A percentile compares a stretch with the other conserved stretches of the same genome.
These are phyloP conservation scores for Russula lepida DNA, from an alignment of 768 basidiomycete species.

Conservation along the genomic window DNA sequence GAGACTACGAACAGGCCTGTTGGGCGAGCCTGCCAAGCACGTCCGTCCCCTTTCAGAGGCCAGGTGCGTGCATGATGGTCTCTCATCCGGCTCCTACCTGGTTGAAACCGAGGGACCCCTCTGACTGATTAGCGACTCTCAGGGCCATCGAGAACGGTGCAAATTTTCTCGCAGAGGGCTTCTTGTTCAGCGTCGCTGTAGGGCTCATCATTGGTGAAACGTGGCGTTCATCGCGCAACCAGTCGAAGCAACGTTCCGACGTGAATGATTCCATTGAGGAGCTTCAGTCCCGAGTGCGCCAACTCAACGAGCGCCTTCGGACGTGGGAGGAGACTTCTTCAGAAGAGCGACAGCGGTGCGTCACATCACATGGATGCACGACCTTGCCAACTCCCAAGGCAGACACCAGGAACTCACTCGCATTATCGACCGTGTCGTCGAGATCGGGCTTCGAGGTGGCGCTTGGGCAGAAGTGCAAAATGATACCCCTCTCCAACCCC, in stretches of 20 bases:
- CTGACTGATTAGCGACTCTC: neutral
- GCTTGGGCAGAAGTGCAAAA: conserved; percentile 60
- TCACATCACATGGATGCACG: neutral
- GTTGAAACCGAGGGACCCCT: neutral
- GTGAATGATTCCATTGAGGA: conserved; percentile 66
- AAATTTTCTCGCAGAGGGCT: conserved; percentile 77
- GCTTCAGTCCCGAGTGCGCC: conserved; percentile 39
- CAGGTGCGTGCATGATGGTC: conserved; percentile 37
- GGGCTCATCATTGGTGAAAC: conserved; percentile 66
- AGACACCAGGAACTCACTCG: conserved; percentile 62
- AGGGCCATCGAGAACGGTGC: conserved; percentile 85
- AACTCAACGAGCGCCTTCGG: conserved; percentile 36
- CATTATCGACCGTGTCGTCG: conserved; percentile 58
- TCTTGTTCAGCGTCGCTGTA: conserved; percentile 72
- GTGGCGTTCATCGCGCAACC: conserved; percentile 63
- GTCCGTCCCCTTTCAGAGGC: conserved; percentile 73
- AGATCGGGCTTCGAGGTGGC: conserved; percentile 52
- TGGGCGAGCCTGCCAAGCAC: conserved; percentile 66
- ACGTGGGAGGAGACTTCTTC: conserved; percentile 38
- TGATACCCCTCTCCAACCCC: conserved; percentile 45
- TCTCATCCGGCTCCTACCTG: neutral
- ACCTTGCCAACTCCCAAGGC: neutral
- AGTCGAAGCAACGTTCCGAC: conserved; percentile 59
- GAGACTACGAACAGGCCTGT: conserved; percentile 61
- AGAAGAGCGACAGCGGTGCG: conserved; percentile 40